Evolutionary conservation across 1,139 yeast species (phyloP).

Genomic region (Scheffersomyces quercinus): DNA sequence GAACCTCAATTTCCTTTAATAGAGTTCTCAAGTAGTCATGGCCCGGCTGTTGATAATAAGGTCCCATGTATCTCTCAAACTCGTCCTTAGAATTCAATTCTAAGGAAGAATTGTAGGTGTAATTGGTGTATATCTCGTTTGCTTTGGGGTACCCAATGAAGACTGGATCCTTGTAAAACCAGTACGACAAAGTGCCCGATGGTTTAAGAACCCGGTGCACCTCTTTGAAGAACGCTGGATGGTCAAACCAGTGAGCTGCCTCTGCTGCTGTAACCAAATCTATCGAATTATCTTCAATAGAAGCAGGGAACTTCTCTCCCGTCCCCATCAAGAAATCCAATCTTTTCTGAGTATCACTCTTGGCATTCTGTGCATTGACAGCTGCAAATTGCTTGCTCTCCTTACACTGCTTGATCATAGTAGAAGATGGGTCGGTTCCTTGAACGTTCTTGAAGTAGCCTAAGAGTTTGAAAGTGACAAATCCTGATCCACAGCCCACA

Average conservation of each 20-base stretch:
- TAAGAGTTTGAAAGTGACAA: slow-evolving; percentile 60
- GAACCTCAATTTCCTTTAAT: slow-evolving; percentile 43
- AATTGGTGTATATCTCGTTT: slow-evolving; percentile 37
- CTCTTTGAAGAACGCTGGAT: slow-evolving; percentile 51
- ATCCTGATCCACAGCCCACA: slow-evolving; percentile 86
- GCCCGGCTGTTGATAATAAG: slow-evolving; percentile 78
- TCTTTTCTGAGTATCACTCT: not conserved
- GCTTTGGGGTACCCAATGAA: slow-evolving; percentile 45
- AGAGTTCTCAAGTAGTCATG: slow-evolving; percentile 50
- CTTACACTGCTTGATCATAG: slow-evolving; percentile 60
- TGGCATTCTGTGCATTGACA: slow-evolving; percentile 4
- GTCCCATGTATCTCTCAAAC: slow-evolving; percentile 55
- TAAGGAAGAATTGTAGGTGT: slow-evolving; percentile 33
- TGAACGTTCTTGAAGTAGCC: slow-evolving; percentile 47
- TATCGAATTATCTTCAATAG: slow-evolving; percentile 32
- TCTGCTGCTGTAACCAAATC: slow-evolving; percentile 76
- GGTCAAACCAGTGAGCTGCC: slow-evolving; percentile 78
- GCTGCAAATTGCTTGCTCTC: slow-evolving; percentile 8
- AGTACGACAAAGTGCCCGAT: slow-evolving; percentile 68
- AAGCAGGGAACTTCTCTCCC: slow-evolving; percentile 14
- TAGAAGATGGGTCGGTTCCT: slow-evolving; percentile 67
- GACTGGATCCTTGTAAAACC: slow-evolving; percentile 78
- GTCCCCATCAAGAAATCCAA: slow-evolving; percentile 8
- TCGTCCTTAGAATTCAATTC: slow-evolving; percentile 25
- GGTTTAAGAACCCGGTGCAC: slow-evolving; percentile 51